phyloP scores from a whole-genome alignment of 2,329 filamentous ascomycete species.

The Helotiales sp. region DNA sequence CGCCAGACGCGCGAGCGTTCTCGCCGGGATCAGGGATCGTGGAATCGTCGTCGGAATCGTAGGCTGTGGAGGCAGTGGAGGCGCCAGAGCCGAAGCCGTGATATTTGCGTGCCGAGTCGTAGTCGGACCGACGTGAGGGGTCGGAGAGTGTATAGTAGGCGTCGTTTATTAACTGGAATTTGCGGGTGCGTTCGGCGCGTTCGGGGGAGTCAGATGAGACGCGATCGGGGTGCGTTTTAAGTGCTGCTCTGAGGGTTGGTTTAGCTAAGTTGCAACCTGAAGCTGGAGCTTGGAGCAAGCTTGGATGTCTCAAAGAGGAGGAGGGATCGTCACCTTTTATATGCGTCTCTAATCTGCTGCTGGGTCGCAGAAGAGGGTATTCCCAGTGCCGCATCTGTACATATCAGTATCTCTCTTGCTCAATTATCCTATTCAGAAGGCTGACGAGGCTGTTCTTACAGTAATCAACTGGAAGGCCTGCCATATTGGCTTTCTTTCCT shows the following conservation, averaged over 20 bases:
- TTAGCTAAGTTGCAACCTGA: constrained; percentile 4
- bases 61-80: constrained; percentile 49
- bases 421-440: constrained; percentile 18
- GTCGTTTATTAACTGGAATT: constrained; percentile 91
- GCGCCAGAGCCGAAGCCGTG: constrained; percentile 53
- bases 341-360: constrained; percentile 89
- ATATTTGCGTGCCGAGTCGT: constrained; percentile 74
- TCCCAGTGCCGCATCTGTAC: constrained; percentile 73
- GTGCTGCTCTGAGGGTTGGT: constrained; percentile 65
- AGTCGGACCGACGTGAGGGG: constrained; percentile 74
- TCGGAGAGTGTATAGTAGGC: constrained; percentile 93
- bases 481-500: constrained; percentile 4
- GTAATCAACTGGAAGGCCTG: constrained; percentile 38
- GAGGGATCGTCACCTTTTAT: constrained; percentile 72
- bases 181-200: constrained; percentile 77
- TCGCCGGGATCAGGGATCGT: constrained; percentile 48
- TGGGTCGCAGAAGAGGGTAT: constrained; percentile 74
- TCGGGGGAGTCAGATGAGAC: constrained; percentile 85
- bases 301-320: not conserved
- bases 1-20: constrained; percentile 44
- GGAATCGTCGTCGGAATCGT: constrained; percentile 52
- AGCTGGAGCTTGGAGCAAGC: not conserved
- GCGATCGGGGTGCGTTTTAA: constrained; percentile 93
- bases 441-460: constrained; percentile 44
- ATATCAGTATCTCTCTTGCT: constrained; percentile 14